Conservation (phyloP, 202 grass and related monocot genomes). For the Thinopyrum obtusiflorum region DNA sequence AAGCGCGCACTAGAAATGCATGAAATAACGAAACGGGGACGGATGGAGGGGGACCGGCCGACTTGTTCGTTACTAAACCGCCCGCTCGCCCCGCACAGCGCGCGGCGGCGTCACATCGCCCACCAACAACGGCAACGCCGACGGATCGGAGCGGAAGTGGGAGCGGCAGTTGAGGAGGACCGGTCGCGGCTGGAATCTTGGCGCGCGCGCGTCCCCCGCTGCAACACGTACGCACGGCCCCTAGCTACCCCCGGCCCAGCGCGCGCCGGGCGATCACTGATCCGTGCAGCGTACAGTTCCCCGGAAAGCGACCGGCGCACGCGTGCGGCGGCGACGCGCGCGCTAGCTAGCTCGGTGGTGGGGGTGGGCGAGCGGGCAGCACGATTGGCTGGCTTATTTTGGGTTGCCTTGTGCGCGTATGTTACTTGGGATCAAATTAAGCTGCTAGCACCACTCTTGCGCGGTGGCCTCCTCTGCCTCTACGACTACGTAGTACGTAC, state of each 20-base stretch:
- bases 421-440: conserved; percentile 37
- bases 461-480: not conserved
- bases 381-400: not conserved
- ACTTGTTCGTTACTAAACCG: conserved; percentile 54
- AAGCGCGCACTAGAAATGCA: conserved; percentile 27
- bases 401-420: conserved; percentile 22
- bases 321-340: conserved; percentile 1
- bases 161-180: conserved; percentile 30
- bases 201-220: not conserved
- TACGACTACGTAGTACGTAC: too few relatives aligned
- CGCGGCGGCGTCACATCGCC: conserved; percentile 41
- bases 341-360: not conserved
- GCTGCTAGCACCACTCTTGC: not conserved
- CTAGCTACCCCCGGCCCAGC: not conserved
- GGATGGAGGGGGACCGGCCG: conserved; percentile 11
- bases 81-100: not conserved
- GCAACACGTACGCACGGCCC: not conserved
- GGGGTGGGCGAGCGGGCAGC: not conserved
- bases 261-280: not conserved
- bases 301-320: conserved; percentile 19
- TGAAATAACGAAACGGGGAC: conserved; percentile 55
- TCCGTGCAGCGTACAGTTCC: not conserved
- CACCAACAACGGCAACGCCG: conserved; percentile 41
- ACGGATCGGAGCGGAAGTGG: conserved; percentile 11
- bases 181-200: conserved; percentile 27